These are phyloP conservation scores for Erysiphe pulchra DNA, from an alignment of 2,329 filamentous ascomycete species.

Conservation along the genomic window DNA sequence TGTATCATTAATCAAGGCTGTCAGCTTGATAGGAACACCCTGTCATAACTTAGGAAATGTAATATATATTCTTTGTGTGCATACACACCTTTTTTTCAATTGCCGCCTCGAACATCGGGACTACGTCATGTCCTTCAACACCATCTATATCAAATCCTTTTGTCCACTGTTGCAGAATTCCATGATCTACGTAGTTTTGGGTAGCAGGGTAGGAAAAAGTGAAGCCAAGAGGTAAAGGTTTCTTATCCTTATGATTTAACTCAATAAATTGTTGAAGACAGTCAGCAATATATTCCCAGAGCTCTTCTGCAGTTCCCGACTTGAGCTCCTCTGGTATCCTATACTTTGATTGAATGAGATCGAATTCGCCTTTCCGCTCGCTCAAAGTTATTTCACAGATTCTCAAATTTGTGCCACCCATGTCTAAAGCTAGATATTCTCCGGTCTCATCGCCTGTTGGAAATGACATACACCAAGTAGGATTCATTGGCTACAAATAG, in stretches of 20 bases:
- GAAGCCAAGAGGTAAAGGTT: conserved; percentile 61
- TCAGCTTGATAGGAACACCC: conserved; percentile 77
- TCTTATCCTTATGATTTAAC: conserved; percentile 44
- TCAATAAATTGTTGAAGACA: conserved; percentile 79
- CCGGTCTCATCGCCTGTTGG: conserved; percentile 72
- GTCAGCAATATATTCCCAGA: conserved; percentile 90
- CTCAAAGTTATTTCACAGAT: conserved; percentile 83
- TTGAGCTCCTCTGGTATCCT: conserved; percentile 84
- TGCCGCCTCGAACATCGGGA: conserved; percentile 64
- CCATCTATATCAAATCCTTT: conserved; percentile 91
- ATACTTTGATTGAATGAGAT: conserved; percentile 92
- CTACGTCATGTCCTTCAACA: conserved; percentile 75
- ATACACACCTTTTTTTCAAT: conserved; percentile 36
- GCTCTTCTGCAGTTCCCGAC: conserved; percentile 55
- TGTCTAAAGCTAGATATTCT: conserved; percentile 71
- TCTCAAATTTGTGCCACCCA: conserved; percentile 88
- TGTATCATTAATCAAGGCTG: conserved; percentile 89
- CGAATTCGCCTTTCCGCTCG: conserved; percentile 69
- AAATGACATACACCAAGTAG: conserved; percentile 82
- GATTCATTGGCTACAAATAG: conserved; percentile 62
- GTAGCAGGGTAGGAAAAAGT: conserved; percentile 92
- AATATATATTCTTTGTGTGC: background rate
- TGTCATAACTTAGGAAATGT: conserved; percentile 15
- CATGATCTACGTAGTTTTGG: conserved; percentile 81
- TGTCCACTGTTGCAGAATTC: conserved; percentile 82